Percentiles rank a stretch among this genome's conserved stretches.
Conservation (phyloP, 257 asterid species). For the Solanum chaucha region DNA sequence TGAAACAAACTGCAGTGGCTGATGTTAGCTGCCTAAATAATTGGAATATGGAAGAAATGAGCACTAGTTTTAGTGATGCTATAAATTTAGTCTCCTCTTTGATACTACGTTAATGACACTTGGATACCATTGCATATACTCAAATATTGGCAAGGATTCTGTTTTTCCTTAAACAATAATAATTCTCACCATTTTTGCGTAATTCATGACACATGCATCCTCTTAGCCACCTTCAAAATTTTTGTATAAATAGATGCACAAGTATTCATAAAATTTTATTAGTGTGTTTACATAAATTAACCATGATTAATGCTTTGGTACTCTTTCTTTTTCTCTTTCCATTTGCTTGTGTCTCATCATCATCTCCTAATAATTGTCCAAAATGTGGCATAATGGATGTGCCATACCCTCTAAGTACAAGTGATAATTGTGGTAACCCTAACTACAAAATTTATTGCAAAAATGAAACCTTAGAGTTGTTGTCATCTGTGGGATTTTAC, state of each 20-base stretch:
- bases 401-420: slow-evolving; percentile 33
- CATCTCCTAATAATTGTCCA: slow-evolving; percentile 13
- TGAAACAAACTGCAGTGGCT: background rate
- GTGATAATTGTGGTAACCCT: slow-evolving; percentile 20
- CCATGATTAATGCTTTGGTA: background rate
- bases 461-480: slow-evolving; percentile 11
- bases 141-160: background rate
- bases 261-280: background rate
- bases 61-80: background rate
- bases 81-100: background rate
- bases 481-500: slow-evolving; percentile 7
- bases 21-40: background rate
- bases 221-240: background rate
- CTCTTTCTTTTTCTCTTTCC: slow-evolving; percentile 7
- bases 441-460: slow-evolving; percentile 16
- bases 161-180: background rate
- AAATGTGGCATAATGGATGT: slow-evolving; percentile 21
- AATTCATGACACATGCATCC: background rate
- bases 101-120: background rate
- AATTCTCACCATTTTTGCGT: background rate
- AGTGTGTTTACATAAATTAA: background rate
- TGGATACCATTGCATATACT: background rate
- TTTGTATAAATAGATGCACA: slow-evolving; percentile 9
- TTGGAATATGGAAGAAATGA: background rate
- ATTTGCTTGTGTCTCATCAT: background rate